Evolutionary conservation across 2,329 filamentous ascomycete genomes (phyloP).

Genomic region (Neofusicoccum kwambonambiense): DNA sequence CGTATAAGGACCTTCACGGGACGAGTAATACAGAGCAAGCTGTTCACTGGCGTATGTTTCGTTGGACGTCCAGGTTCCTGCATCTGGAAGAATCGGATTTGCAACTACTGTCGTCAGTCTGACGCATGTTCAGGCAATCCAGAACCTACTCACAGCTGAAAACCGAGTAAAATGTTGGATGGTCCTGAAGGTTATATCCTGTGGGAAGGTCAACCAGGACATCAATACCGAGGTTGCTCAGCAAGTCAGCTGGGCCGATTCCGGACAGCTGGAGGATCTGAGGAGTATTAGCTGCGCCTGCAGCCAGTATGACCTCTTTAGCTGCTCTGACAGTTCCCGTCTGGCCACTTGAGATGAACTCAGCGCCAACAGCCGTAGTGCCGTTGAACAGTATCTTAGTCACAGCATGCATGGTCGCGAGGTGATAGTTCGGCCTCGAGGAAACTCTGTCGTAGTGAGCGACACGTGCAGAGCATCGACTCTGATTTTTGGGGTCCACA

Average conservation of each 20-base stretch:
- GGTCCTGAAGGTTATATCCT: slow-evolving; percentile 63
- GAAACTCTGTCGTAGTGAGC: slow-evolving; percentile 32
- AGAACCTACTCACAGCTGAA: slow-evolving; percentile 20
- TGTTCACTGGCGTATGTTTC: slow-evolving; percentile 41
- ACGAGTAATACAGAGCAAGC: slow-evolving; percentile 9
- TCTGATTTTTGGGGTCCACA: slow-evolving; percentile 24
- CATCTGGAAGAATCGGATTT: slow-evolving; percentile 24
- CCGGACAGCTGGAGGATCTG: slow-evolving; percentile 65
- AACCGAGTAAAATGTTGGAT: slow-evolving; percentile 55
- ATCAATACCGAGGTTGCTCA: slow-evolving; percentile 53
- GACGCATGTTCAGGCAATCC: too few species aligned
- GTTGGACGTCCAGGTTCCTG: slow-evolving; percentile 36
- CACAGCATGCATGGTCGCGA: slow-evolving; percentile 26
- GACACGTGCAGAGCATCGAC: slow-evolving; percentile 34
- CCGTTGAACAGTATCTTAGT: slow-evolving; percentile 24
- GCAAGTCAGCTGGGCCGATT: slow-evolving; percentile 53
- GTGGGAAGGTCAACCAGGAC: slow-evolving; percentile 59
- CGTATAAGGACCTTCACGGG: background rate
- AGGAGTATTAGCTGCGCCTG: slow-evolving; percentile 61
- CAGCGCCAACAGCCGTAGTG: background rate
- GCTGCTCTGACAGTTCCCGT: slow-evolving; percentile 34
- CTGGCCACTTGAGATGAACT: slow-evolving; percentile 16
- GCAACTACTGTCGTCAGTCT: background rate
- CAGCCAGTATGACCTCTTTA: slow-evolving; percentile 47
- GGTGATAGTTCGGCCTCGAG: slow-evolving; percentile 33